Conservation (phyloP, 768 basidiomycete genomes). For the Tricholomella constricta region DNA sequence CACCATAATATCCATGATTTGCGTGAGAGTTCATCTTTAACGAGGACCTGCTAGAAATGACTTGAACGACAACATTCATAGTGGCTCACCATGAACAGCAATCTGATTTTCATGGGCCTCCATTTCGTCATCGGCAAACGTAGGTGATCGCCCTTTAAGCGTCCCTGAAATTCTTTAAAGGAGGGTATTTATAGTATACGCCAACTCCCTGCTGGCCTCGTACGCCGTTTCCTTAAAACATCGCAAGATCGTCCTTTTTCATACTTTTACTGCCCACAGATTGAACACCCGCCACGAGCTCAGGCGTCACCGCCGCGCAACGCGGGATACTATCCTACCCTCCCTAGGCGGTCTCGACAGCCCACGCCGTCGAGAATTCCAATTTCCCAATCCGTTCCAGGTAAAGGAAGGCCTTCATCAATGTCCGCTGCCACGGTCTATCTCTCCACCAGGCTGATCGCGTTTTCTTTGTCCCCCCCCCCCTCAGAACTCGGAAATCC, state of each 20-base stretch:
- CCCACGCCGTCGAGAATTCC: background rate
- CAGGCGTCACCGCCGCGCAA: constrained; percentile 12
- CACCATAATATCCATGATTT: constrained; percentile 50
- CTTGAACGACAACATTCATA: constrained; percentile 19
- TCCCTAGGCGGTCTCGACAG: background rate
- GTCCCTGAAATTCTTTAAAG: background rate
- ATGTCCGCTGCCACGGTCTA: background rate
- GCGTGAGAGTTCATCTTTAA: constrained; percentile 33
- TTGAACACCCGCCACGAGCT: constrained; percentile 24
- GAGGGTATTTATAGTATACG: constrained; percentile 44
- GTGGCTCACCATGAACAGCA: constrained; percentile 48
- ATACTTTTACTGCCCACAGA: constrained; percentile 1
- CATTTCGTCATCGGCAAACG: constrained; percentile 42
- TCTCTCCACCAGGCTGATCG: background rate
- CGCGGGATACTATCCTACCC: background rate
- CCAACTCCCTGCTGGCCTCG: constrained; percentile 46
- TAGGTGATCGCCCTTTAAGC: constrained; percentile 15
- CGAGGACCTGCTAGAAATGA: too few species aligned
- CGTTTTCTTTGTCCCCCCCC: too few species aligned
- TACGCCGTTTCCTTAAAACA: constrained; percentile 9
- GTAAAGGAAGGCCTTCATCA: constrained; percentile 1
- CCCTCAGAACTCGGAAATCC: constrained; percentile 8
- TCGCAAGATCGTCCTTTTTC: background rate
- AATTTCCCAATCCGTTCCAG: background rate
- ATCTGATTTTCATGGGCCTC: constrained; percentile 41